A percentile compares a stretch with the other conserved stretches of the same genome.
These are phyloP conservation scores for Neofusicoccum ribis DNA, from an alignment of 2,329 filamentous ascomycete species.

Conservation along the genomic window DNA sequence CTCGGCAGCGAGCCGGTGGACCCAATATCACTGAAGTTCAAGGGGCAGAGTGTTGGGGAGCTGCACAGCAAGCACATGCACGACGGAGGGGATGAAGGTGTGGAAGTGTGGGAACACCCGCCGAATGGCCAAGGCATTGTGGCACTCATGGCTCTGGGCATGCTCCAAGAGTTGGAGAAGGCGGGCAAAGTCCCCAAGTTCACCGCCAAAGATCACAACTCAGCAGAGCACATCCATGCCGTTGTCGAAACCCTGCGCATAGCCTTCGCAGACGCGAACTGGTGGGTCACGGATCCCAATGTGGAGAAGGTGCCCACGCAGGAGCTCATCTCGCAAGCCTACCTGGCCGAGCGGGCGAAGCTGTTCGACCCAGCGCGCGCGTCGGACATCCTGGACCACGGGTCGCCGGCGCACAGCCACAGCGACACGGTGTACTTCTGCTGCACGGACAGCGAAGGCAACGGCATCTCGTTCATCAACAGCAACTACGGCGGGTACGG, in stretches of 20 bases:
- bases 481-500: constrained; percentile 91
- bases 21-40: constrained; percentile 79
- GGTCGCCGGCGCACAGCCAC: constrained; percentile 72
- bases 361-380: constrained; percentile 60
- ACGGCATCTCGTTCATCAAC: constrained; percentile 96
- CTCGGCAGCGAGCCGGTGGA: constrained; percentile 76
- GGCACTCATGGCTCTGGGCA: constrained; percentile 89
- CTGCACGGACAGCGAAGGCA: constrained; percentile 77
- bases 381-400: constrained; percentile 61
- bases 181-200: constrained; percentile 74
- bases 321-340: constrained; percentile 68
- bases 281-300: constrained; percentile 87
- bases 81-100: constrained; percentile 51
- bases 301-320: constrained; percentile 68
- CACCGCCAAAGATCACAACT: constrained; percentile 73
- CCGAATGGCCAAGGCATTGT: constrained; percentile 96
- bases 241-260: constrained; percentile 86
- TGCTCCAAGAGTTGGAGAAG: constrained; percentile 81
- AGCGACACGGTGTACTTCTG: constrained; percentile 95
- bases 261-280: constrained; percentile 83
- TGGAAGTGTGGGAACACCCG: constrained; percentile 94
- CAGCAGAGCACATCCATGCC: constrained; percentile 71
- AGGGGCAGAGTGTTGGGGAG: constrained; percentile 61
- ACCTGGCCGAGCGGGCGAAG: constrained; percentile 69
- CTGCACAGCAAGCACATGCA: constrained; percentile 35